Conservation (phyloP, 371 early-diverging fungal genomes). For the Mucor piriformis region DNA sequence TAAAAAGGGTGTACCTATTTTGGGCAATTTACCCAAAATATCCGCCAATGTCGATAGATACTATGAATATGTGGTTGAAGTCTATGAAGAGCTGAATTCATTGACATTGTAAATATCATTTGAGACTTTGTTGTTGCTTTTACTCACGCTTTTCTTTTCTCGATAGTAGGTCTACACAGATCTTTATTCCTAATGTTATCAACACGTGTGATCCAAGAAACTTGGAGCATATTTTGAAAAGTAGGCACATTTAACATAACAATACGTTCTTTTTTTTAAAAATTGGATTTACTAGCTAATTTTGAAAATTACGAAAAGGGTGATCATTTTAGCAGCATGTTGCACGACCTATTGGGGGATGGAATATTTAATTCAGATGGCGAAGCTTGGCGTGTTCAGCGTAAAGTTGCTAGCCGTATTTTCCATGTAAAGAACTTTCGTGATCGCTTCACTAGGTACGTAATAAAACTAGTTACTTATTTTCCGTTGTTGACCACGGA, state of each 20-base stretch:
- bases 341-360: slow-evolving; percentile 37
- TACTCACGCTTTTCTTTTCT: too few species aligned
- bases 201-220: slow-evolving; percentile 24
- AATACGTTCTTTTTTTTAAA: neutral
- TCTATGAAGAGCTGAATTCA: slow-evolving; percentile 9
- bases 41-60: slow-evolving; percentile 7
- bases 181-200: slow-evolving; percentile 18
- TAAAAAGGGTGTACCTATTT: slow-evolving; percentile 29
- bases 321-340: slow-evolving; percentile 30
- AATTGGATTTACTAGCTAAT: slow-evolving; percentile 29
- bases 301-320: slow-evolving; percentile 54
- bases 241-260: slow-evolving; percentile 2
- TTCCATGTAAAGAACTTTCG: slow-evolving; percentile 57
- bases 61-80: slow-evolving; percentile 19
- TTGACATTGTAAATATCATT: slow-evolving; percentile 8
- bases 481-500: too few species aligned
- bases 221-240: slow-evolving; percentile 25
- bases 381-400: slow-evolving; percentile 40
- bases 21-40: slow-evolving; percentile 28
- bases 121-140: neutral
- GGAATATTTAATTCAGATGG: slow-evolving; percentile 54
- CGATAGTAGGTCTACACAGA: slow-evolving; percentile 19
- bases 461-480: neutral
- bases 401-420: slow-evolving; percentile 49
- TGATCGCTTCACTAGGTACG: slow-evolving; percentile 47